Conservation (phyloP, 306 rosid genomes). For the Heteromeles arbutifolia region DNA sequence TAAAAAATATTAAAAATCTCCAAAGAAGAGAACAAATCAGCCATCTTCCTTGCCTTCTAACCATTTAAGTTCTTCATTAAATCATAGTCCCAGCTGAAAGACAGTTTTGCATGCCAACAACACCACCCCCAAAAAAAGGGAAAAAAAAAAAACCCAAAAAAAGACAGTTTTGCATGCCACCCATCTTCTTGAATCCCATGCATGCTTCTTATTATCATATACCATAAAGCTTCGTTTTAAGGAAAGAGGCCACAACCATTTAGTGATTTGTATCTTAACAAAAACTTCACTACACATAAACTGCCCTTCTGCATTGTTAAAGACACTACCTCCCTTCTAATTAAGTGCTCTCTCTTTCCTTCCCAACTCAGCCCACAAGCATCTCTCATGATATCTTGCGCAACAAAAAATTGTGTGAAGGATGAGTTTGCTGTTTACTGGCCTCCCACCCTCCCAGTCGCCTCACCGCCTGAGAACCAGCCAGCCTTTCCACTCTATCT, state of each 20-base stretch:
- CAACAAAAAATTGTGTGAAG: background rate
- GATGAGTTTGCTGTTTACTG: background rate
- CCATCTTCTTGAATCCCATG: background rate
- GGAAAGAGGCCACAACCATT: background rate
- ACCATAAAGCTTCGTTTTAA: background rate
- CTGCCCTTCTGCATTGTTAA: background rate
- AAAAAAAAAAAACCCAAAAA: too few species aligned
- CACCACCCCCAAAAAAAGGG: too few species aligned
- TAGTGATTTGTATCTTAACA: background rate
- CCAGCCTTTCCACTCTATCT: background rate
- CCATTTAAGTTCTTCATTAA: background rate
- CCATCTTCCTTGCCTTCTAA: background rate
- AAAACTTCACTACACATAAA: background rate
- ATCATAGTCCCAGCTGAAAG: background rate
- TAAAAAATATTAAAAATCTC: background rate
- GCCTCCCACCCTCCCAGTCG: background rate
- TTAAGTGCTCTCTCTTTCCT: background rate
- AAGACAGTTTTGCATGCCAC: background rate
- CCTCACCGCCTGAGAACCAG: background rate
- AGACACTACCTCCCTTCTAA: background rate
- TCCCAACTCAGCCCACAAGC: background rate
- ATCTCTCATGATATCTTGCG: background rate
- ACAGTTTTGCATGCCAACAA: too few species aligned
- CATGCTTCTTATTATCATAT: background rate
- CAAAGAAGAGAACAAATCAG: background rate